Percentiles rank a stretch among this genome's conserved stretches.
phyloP scores from a whole-genome alignment of 2,329 filamentous ascomycete genomes.

The Coniochaeta ligniaria region DNA sequence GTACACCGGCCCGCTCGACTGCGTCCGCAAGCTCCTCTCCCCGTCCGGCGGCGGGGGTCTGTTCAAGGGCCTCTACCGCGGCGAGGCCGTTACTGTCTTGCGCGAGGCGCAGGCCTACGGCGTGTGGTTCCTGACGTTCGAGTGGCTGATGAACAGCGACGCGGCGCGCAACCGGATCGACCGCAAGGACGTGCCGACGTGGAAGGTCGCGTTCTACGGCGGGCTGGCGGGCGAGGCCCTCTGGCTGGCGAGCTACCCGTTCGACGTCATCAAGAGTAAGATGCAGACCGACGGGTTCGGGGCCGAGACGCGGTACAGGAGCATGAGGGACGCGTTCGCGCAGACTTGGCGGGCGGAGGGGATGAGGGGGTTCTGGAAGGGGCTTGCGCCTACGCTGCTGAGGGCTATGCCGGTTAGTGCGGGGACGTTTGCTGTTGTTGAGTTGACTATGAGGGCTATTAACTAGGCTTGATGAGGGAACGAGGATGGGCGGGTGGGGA shows the following conservation, averaged over 20 bases:
- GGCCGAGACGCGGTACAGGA: slow-evolving; percentile 59
- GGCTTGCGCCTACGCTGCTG: slow-evolving; percentile 80
- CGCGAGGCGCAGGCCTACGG: slow-evolving; percentile 95
- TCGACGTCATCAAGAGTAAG: slow-evolving; percentile 98
- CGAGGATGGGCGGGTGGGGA: neutral
- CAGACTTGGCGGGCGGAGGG: slow-evolving; percentile 77
- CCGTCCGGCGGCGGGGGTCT: slow-evolving; percentile 52
- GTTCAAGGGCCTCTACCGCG: slow-evolving; percentile 73
- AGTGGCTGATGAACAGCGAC: slow-evolving; percentile 93
- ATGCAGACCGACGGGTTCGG: slow-evolving; percentile 98
- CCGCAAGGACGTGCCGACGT: slow-evolving; percentile 70
- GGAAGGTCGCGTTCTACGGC: slow-evolving; percentile 88
- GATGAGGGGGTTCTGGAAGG: slow-evolving; percentile 84
- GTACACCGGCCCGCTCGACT: slow-evolving; percentile 82
- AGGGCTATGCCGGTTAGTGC: slow-evolving; percentile 97
- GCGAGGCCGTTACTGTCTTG: slow-evolving; percentile 74
- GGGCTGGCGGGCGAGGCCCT: slow-evolving; percentile 89
- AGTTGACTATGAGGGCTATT: slow-evolving; percentile 58
- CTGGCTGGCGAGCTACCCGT: slow-evolving; percentile 89
- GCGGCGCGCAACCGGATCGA: slow-evolving; percentile 68
- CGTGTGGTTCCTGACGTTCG: slow-evolving; percentile 89
- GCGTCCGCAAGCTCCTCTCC: slow-evolving; percentile 72
- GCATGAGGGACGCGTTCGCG: slow-evolving; percentile 83
- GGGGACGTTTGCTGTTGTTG: slow-evolving; percentile 88
- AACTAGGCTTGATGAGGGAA: slow-evolving; percentile 21